Evolutionary conservation across 2,329 filamentous ascomycete species (phyloP).

Genomic region (Pseudovirgaria hyperparasitica): DNA sequence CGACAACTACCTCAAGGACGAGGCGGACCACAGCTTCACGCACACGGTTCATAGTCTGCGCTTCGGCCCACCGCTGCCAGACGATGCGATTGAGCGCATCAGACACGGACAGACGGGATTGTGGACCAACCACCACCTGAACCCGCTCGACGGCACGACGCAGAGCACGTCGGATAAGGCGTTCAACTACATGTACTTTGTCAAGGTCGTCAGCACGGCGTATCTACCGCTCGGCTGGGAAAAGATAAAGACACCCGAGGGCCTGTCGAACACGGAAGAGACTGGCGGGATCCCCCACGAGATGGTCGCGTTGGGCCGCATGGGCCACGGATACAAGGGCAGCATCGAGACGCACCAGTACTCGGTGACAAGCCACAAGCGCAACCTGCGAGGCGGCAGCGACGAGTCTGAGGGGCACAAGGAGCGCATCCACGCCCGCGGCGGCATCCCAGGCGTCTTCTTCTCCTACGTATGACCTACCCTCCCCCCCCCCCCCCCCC

Average conservation of each 20-base stretch:
- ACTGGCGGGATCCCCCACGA: slow-evolving; percentile 31
- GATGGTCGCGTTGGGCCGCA: slow-evolving; percentile 32
- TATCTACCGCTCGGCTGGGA: slow-evolving; percentile 90
- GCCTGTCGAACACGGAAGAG: slow-evolving; percentile 28
- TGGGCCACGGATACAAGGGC: slow-evolving; percentile 50
- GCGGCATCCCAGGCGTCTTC: slow-evolving; percentile 94
- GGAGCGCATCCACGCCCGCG: slow-evolving; percentile 77
- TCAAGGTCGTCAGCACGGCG: slow-evolving; percentile 94
- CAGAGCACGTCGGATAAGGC: slow-evolving; percentile 71
- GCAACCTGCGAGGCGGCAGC: slow-evolving; percentile 70
- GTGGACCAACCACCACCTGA: slow-evolving; percentile 85
- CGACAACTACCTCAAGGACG: slow-evolving; percentile 80
- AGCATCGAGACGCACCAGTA: slow-evolving; percentile 98
- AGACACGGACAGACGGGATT: slow-evolving; percentile 28
- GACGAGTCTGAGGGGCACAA: slow-evolving; percentile 82
- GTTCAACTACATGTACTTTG: slow-evolving; percentile 98
- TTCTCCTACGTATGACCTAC: slow-evolving; percentile 75
- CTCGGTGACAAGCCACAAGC: slow-evolving; percentile 91
- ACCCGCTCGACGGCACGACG: slow-evolving; percentile 71
- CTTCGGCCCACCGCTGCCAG: slow-evolving; percentile 84
- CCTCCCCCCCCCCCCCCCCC: not conserved
- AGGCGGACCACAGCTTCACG: slow-evolving; percentile 69
- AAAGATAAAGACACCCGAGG: too few relatives aligned
- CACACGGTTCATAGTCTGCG: slow-evolving; percentile 81
- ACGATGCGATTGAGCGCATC: slow-evolving; percentile 41